Evolutionary conservation across 176 grass and related monocot species (phyloP).

Genomic region (Urochloa ruziziensis): DNA sequence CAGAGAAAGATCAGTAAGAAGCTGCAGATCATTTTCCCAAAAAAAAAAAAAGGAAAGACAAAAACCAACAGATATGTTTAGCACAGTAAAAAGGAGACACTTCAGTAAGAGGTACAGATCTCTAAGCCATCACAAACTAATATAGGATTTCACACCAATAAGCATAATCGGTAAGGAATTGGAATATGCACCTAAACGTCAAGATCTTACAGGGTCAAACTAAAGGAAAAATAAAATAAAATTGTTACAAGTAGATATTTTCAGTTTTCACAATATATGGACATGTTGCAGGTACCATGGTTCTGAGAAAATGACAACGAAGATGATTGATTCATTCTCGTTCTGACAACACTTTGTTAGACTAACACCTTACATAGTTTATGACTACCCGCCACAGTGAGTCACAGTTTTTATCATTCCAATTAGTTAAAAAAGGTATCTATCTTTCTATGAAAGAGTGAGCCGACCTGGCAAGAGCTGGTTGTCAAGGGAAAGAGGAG

Average conservation of each 20-base stretch:
- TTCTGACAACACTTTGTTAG: not conserved
- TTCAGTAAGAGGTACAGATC: not conserved
- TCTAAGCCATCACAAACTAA: not conserved
- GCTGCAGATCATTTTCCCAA: not conserved
- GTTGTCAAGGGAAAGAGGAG: not conserved
- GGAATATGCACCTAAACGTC: conserved; percentile 9
- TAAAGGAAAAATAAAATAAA: conserved; percentile 2
- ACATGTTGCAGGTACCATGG: not conserved
- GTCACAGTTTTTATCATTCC: not conserved
- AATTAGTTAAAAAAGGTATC: not conserved
- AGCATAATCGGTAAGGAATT: not conserved
- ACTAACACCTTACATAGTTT: not conserved
- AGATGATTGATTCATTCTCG: conserved; percentile 5
- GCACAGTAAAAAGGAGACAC: conserved; percentile 12
- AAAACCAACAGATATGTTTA: not conserved
- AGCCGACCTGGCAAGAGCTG: not conserved
- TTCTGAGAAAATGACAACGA: not conserved
- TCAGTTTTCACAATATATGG: not conserved
- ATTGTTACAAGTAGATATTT: not conserved
- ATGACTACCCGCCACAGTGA: not conserved
- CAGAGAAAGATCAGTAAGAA: conserved; percentile 31
- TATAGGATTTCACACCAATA: conserved; percentile 1
- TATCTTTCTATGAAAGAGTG: no score
- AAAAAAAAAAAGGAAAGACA: not conserved
- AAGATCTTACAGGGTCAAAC: not conserved